Percentiles rank a stretch among this genome's conserved stretches.
phyloP scores from a whole-genome alignment of 2,329 filamentous ascomycete genomes.

The Fusarium agapanthi region DNA sequence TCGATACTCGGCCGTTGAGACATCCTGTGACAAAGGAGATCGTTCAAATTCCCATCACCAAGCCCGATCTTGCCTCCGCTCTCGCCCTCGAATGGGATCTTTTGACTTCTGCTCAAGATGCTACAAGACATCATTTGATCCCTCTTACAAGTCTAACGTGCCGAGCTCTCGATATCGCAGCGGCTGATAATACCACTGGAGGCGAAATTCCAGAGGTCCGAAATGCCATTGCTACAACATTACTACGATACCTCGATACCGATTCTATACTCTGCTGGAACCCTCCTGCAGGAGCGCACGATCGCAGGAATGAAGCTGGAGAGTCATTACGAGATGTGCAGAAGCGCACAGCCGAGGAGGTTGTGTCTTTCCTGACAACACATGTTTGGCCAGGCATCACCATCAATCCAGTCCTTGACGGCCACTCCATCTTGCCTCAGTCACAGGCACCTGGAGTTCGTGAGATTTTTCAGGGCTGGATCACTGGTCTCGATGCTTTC shows the following conservation, averaged over 20 bases:
- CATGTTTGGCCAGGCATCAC: constrained; percentile 85
- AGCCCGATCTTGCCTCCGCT: constrained; percentile 82
- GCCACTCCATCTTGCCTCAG: constrained; percentile 78
- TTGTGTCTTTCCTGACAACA: constrained; percentile 75
- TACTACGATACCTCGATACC: constrained; percentile 89
- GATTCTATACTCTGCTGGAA: constrained; percentile 94
- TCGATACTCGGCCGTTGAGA: constrained; percentile 82
- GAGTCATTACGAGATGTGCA: constrained; percentile 78
- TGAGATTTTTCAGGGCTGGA: constrained; percentile 81
- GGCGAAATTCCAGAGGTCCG: constrained; percentile 63
- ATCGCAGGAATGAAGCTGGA: constrained; percentile 56
- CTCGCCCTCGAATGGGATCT: constrained; percentile 95
- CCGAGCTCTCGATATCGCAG: constrained; percentile 81
- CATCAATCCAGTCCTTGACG: constrained; percentile 82
- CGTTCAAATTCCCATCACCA: constrained; percentile 76
- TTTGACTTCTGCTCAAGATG: constrained; percentile 82
- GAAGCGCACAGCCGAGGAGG: constrained; percentile 71
- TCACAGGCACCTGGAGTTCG: constrained; percentile 78
- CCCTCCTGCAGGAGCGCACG: constrained; percentile 60
- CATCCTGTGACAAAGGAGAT: constrained; percentile 77
- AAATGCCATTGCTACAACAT: constrained; percentile 68
- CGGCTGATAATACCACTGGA: constrained; percentile 62
- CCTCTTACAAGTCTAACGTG: constrained; percentile 87
- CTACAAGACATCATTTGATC: constrained; percentile 85
- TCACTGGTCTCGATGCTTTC: constrained; percentile 74